Evolutionary conservation across 2,329 filamentous ascomycete genomes (phyloP), one percentile per base, ranked within the genome.

Genomic region (Hymenoscyphus occultus): DNA sequence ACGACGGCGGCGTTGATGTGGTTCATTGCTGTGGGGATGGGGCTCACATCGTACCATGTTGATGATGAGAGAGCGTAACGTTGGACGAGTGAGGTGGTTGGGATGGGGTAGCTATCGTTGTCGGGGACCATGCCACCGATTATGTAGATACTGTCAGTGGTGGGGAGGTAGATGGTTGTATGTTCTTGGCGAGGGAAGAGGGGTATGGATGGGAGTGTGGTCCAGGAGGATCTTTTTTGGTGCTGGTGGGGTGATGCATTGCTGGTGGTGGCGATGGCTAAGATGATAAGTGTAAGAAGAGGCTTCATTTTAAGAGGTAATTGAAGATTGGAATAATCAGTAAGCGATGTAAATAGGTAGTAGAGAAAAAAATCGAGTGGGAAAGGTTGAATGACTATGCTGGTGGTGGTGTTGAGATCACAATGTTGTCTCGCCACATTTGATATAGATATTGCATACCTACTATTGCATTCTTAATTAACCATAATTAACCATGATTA

Each of bases 1-100:
- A 64, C 59, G 28, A 56, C 39, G 6, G 59, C 63, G 12, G 59
- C 51, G 16, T 64, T 64, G 39, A 54, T 35, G 51, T 64, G 63
- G 31, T 64, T 64, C 22, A 64, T 51, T 9, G 63, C 35, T n/a
- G 42, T 60, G 2, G 63, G 63, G 14, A 64, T 32, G 14, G 39
- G n/a, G 7, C 59, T 56, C 7, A 42, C 48, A 28, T 39, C 22
- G 16, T 13, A 10, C 63, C 63, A 64, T 13, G 35, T 48, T 22
- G 51, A 42, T 14, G 42, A 19, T 10, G 63, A 14, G 40, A 60
- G 57, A 16, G 59, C 48, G 56, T 58, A 64, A 5, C 16, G 45
- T 60, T 64, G 45, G 6, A 61, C 63, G 9, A 56, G 16, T 13
- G 19, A 12, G 35, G 39, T 40, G 7, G 63, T 64, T 35, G 59